Conservation (phyloP, 352 stramenopile genomes). For the Phytophthora sp. region DNA sequence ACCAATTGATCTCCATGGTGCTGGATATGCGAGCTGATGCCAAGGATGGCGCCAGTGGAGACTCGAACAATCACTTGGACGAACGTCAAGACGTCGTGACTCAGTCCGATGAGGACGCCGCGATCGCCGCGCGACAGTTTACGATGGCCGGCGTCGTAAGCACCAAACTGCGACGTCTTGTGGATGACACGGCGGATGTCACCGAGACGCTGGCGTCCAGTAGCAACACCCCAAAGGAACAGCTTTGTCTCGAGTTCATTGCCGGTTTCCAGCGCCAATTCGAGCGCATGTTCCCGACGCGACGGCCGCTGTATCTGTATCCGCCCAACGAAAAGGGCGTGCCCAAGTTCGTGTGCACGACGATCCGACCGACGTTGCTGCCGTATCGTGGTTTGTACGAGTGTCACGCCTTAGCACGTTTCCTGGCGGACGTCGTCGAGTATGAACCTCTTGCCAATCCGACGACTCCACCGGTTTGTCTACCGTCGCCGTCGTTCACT, state of each 20-base stretch:
- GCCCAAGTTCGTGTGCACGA: conserved; percentile 95
- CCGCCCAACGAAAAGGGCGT: conserved; percentile 92
- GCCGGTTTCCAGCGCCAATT: conserved; percentile 92
- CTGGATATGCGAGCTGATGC: conserved; percentile 60
- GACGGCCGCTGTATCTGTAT: conserved; percentile 85
- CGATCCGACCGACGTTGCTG: conserved; percentile 92
- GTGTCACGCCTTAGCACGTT: conserved; percentile 79
- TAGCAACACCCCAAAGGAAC: conserved; percentile 88
- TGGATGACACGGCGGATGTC: conserved; percentile 56
- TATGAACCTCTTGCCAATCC: conserved; percentile 94
- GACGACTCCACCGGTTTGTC: conserved; percentile 63
- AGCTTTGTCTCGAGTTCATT: conserved; percentile 95
- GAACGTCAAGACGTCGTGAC: conserved; percentile 56
- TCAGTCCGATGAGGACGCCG: conserved; percentile 62
- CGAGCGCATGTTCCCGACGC: conserved; percentile 82
- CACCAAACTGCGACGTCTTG: conserved; percentile 79
- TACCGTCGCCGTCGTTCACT: conserved; percentile 88
- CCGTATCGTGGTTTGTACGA: conserved; percentile 94
- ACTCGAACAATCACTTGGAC: conserved; percentile 42
- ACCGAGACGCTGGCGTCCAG: conserved; percentile 44
- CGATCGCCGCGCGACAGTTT: conserved; percentile 67
- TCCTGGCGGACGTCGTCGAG: conserved; percentile 91
- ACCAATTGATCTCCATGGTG: conserved; percentile 35
- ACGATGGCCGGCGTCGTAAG: conserved; percentile 79
- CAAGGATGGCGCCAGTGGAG: conserved; percentile 41